Evolutionary conservation across 805 yeast species (phyloP).

Genomic region (Metschnikowia peoriensis): DNA sequence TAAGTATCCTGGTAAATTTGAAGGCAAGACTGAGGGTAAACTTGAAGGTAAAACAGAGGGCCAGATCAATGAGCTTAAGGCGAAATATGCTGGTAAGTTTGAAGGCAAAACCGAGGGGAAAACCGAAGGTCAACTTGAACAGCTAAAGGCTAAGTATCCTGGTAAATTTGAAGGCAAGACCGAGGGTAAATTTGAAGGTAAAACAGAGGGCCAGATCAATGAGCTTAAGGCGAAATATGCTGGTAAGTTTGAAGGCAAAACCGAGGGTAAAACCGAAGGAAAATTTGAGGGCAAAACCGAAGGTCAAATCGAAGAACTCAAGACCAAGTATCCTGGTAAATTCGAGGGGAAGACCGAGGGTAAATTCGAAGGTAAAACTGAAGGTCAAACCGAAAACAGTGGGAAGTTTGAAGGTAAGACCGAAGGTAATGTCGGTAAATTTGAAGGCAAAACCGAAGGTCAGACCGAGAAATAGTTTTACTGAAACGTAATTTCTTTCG

Average conservation of each 20-base stretch:
- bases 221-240: too few relatives aligned
- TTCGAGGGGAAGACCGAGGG: constrained; percentile 10
- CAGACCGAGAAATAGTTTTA: not conserved
- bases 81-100: constrained; percentile 3
- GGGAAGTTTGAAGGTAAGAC: constrained; percentile 10
- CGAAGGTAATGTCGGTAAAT: constrained; percentile 8
- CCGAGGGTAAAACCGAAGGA: constrained; percentile 11
- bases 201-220: constrained; percentile 8
- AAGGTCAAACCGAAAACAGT: constrained; percentile 7
- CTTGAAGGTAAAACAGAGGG: constrained; percentile 6
- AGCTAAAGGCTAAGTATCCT: not conserved
- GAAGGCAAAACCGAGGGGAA: constrained; percentile 14
- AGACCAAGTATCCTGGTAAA: constrained; percentile 13
- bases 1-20: constrained; percentile 4
- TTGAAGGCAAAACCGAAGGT: constrained; percentile 13
- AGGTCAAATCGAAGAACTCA: constrained; percentile 9
- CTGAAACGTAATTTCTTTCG: not conserved
- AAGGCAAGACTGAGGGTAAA: constrained; percentile 11
- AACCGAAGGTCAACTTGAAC: too few relatives aligned
- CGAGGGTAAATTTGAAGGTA: constrained; percentile 14
- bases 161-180: constrained; percentile 16
- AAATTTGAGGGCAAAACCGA: constrained; percentile 6
- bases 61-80: constrained; percentile 4
- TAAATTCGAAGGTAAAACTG: constrained; percentile 8
- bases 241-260: constrained; percentile 14